Percentiles rank a stretch among this genome's conserved stretches.
phyloP scores from a whole-genome alignment of 2,329 filamentous ascomycete species.

The Fusarium equiseti region DNA sequence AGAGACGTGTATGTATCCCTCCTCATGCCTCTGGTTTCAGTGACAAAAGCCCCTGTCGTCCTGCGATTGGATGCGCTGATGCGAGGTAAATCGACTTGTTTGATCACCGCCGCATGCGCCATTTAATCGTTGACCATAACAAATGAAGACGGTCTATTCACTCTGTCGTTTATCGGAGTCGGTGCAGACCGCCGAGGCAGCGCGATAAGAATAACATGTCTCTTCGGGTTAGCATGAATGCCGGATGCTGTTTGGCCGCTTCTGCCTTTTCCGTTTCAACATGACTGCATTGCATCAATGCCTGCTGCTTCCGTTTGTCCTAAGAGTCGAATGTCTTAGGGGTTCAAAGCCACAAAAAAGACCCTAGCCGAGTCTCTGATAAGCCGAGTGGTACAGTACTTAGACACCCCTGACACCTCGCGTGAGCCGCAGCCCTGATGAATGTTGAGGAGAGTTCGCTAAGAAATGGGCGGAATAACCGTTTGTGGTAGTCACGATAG shows the following conservation, averaged over 20 bases:
- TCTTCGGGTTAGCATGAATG: not conserved
- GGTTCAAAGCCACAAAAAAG: conserved; percentile 30
- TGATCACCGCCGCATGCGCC: conserved; percentile 33
- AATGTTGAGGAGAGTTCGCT: conserved; percentile 3
- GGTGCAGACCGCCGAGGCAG: conserved; percentile 4
- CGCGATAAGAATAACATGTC: not conserved
- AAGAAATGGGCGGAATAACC: conserved; percentile 8
- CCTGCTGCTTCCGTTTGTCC: conserved; percentile 33
- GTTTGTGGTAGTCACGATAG: conserved; percentile 25
- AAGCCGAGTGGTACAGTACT: conserved; percentile 17
- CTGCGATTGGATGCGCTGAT: conserved; percentile 28
- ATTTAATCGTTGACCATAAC: conserved; percentile 25
- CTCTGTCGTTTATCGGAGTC: conserved; percentile 2
- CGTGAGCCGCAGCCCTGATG: conserved; percentile 17
- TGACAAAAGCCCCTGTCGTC: conserved; percentile 3
- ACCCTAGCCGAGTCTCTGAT: conserved; percentile 33
- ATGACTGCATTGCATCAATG: not conserved
- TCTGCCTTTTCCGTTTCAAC: not conserved
- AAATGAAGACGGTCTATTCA: conserved; percentile 16
- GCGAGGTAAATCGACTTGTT: conserved; percentile 24
- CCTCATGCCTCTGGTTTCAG: conserved; percentile 23
- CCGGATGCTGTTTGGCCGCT: not conserved
- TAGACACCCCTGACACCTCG: conserved; percentile 12
- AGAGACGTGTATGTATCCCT: conserved; percentile 13
- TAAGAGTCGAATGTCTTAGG: conserved; percentile 19